Evolutionary conservation across 768 basidiomycete genomes (phyloP).

Genomic region (Amylocystis lapponica): DNA sequence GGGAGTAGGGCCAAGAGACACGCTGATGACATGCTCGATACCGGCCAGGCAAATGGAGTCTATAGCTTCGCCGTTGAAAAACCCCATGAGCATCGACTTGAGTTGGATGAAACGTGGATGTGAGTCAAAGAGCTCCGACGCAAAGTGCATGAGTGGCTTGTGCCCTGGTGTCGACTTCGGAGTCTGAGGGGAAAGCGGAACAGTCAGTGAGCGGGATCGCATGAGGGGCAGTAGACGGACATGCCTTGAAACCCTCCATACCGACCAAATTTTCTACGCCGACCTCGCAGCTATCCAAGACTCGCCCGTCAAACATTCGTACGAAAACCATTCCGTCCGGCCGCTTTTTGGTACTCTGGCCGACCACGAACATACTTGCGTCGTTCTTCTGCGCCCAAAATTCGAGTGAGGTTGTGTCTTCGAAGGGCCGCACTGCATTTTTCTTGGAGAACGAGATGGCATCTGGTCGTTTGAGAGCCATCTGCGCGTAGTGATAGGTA

Average conservation of each 20-base stretch:
- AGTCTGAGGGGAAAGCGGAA: conserved; percentile 54
- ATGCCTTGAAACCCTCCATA: conserved; percentile 82
- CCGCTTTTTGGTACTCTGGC: conserved; percentile 90
- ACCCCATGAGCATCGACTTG: conserved; percentile 84
- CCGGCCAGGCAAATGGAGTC: conserved; percentile 81
- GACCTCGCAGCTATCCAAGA: conserved; percentile 94
- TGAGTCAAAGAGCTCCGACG: conserved; percentile 90
- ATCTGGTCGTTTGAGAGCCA: conserved; percentile 89
- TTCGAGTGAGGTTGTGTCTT: conserved; percentile 73
- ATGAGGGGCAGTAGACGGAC: conserved; percentile 20
- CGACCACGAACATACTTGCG: conserved; percentile 84
- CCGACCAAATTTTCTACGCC: conserved; percentile 77
- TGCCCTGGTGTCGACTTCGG: conserved; percentile 86
- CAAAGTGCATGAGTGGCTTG: conserved; percentile 92
- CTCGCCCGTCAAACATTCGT: conserved; percentile 77
- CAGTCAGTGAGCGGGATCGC: too few species aligned
- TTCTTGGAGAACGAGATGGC: conserved; percentile 93
- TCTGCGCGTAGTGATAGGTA: conserved; percentile 39
- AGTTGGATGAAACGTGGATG: conserved; percentile 90
- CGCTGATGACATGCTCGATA: conserved; percentile 82
- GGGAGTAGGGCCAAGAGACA: conserved; percentile 66
- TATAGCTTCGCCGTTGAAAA: conserved; percentile 86
- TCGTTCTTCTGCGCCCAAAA: conserved; percentile 97
- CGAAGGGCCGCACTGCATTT: conserved; percentile 88
- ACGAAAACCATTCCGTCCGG: conserved; percentile 84